Evolutionary conservation across 23 red algal species (phyloP), one percentile per base, ranked within the genome.

Genomic region (Gracilaria vermiculophylla): DNA sequence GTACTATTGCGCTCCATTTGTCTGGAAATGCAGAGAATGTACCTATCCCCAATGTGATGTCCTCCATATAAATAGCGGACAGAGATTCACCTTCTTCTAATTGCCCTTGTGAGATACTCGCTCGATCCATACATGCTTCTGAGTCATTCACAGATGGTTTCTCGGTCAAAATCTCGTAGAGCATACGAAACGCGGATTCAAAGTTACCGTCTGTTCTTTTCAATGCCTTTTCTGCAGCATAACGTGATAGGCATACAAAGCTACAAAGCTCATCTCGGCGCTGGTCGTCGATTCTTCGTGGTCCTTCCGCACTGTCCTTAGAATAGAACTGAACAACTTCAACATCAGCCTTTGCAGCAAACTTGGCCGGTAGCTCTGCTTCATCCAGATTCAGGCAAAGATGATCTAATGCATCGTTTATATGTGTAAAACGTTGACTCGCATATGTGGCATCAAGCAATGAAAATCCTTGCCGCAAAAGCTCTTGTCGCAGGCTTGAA

Each of bases 341-440:
- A 3, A 93, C 81, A 83, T 93, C 95, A 56, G 76, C 57, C 12
- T 66, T 77, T 17, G 95, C 89, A 53, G 69, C 77, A 64, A 91
- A 94, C 25, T 76, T 66, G n/a, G 35, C 17, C 11, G 95, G 95
- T 33, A 97, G 78, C 57, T 97, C 90, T 20, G 83, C 62, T 39
- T 97, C 95, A 51, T 97, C 90, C 17, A 97, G 74, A 81, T 90
- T 93, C 20, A 97, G 62, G 61, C 89, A 97, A 32, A 97, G 77
- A 49, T 92, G 91, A 55, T 97, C 91, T 35, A 97, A 27, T 13
- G 90, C 95, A 65, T 74, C 73, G 20, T 24, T 44, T 11, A 80
- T 39, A 37, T 78, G 54, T 7, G 44, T 62, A 64, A 85, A 81
- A 43, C 60, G 47, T 33, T 77, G 43, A 28, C 85, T 82, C 12